Percentiles rank a stretch among this genome's conserved stretches.
These are phyloP conservation scores for Suhomyces prunicola DNA, from an alignment of 805 yeast genomes.

Conservation along the genomic window DNA sequence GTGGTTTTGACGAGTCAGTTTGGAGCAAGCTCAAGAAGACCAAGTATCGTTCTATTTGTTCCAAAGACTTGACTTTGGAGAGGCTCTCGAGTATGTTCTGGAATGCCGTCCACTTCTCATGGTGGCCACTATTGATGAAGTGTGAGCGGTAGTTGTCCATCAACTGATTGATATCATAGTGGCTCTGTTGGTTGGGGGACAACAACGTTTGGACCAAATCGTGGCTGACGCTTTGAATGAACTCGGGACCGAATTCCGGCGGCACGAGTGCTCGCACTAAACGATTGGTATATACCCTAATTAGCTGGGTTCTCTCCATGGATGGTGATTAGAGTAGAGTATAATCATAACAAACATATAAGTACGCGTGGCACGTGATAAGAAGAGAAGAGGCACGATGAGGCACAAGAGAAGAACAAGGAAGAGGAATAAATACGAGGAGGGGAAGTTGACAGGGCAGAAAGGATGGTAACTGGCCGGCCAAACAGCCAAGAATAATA, in stretches of 20 bases:
- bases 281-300: constrained; percentile 30
- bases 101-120: constrained; percentile 33
- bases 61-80: constrained; percentile 22
- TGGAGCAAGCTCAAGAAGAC: constrained; percentile 21
- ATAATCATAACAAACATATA: neutral
- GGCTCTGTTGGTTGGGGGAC: constrained; percentile 2
- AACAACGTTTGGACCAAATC: constrained; percentile 19
- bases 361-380: neutral
- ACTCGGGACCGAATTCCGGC: constrained; percentile 33
- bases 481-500: neutral
- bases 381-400: neutral
- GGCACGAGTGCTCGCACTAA: constrained; percentile 38
- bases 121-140: constrained; percentile 25
- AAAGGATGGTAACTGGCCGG: too few species aligned
- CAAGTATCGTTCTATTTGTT: constrained; percentile 35
- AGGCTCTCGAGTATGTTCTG: constrained; percentile 29
- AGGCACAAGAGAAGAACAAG: neutral
- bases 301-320: constrained; percentile 31
- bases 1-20: constrained; percentile 9
- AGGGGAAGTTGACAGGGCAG: neutral
- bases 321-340: neutral
- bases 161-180: constrained; percentile 16
- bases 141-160: constrained; percentile 19
- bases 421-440: neutral
- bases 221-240: constrained; percentile 26